Base-by-base conservation (phyloP, 2,329 filamentous ascomycete species). In the Fusarium sp. region DNA sequence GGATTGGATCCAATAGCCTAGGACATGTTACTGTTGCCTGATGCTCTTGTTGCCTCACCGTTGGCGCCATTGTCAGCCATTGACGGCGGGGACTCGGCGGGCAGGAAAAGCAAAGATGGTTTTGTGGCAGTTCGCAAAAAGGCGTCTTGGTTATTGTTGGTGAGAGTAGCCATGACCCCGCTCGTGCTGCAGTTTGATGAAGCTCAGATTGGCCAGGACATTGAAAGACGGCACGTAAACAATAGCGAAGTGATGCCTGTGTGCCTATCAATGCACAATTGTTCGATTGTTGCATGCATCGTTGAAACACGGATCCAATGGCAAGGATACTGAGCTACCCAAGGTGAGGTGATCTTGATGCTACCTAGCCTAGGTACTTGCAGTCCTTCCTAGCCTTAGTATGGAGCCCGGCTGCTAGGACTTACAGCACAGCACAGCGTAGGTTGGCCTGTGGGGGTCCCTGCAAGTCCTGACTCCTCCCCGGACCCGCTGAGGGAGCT, bases 21-120 rank as follows among this genome's bases (percentile, higher is more conserved):
- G 42, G 23, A 63, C 25, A n/a, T 33, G 20, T 37, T 47, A n/a
- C n/a, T n/a, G 33, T 39, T 65, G 53, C 53, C 62, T 54, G 59
- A 48, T 53, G 27, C 29, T 5, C 35, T 43, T 42, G 40, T 43
- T 40, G 48, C 29, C 48, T 59, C 21, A 48, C n/a, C 18, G 25
- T 45, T 40, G 25, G 46, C 47, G 39, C 33, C 37, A 33, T 36
- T 35, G 7, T 17, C 39, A 37, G 39, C 37, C 39, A 40, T 13
- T 20, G 15, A 10, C 11, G 14, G 31, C 11, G 17, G 15, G 21
- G n/a, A n/a, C n/a, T n/a, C n/a, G 25, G 25, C 25, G 27, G n/a
- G n/a, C n/a, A 37, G 23, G 21, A 37, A 17, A 48, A 11, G 13
- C n/a, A 27, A 35, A 45, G 14, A 33, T 36, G 41, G 21, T 15